Conservation (phyloP, 2,329 filamentous ascomycete genomes). For the Cordyceps cateniannulata region DNA sequence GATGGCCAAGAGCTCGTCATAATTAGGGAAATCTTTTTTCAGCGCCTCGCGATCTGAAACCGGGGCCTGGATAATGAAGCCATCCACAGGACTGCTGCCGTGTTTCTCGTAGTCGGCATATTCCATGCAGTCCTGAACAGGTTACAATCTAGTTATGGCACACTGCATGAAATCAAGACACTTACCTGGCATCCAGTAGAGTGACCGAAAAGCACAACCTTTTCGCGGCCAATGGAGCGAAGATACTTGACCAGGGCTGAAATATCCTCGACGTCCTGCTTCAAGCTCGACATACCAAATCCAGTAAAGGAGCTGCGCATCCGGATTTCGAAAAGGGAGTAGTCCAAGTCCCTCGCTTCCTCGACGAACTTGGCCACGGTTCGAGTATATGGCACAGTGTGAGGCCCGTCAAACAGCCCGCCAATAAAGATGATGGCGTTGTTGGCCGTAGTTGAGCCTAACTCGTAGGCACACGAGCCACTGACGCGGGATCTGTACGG, state of each 20-base stretch:
- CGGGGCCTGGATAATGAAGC: slow-evolving; percentile 72
- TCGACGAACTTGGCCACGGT: slow-evolving; percentile 39
- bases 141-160: neutral
- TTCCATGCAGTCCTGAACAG: slow-evolving; percentile 44
- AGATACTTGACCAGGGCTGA: slow-evolving; percentile 47
- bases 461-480: slow-evolving; percentile 41
- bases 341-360: slow-evolving; percentile 31
- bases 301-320: slow-evolving; percentile 47
- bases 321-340: slow-evolving; percentile 51
- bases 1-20: slow-evolving; percentile 38
- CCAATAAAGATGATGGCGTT: slow-evolving; percentile 65
- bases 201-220: slow-evolving; percentile 51
- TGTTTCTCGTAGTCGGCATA: slow-evolving; percentile 41
- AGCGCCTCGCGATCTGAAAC: slow-evolving; percentile 70
- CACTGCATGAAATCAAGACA: neutral
- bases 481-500: slow-evolving; percentile 36
- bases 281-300: slow-evolving; percentile 44
- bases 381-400: slow-evolving; percentile 54
- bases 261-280: slow-evolving; percentile 48
- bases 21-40: slow-evolving; percentile 36
- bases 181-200: slow-evolving; percentile 52
- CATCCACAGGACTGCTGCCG: slow-evolving; percentile 54
- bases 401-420: slow-evolving; percentile 63
- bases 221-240: slow-evolving; percentile 41
- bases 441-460: slow-evolving; percentile 31